Evolutionary conservation across 352 stramenopile genomes (phyloP).

Genomic region (Paralagenidium karlingii): DNA sequence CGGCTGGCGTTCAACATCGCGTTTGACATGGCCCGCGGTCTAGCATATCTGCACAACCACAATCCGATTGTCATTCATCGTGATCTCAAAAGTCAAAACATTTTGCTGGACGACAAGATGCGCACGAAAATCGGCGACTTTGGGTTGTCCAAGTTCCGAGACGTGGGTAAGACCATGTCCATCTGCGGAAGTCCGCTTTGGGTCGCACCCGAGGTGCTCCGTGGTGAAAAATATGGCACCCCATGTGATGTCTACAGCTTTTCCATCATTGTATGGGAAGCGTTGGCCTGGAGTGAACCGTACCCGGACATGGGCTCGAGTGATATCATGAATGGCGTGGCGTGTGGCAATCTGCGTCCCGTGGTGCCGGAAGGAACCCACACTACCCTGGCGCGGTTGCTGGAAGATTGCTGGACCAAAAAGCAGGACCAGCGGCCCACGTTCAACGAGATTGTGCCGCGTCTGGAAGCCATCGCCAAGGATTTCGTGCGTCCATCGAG

Average conservation of each 20-base stretch:
- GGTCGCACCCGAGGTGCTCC: conserved; percentile 67
- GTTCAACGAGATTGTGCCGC: conserved; percentile 73
- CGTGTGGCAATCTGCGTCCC: conserved; percentile 56
- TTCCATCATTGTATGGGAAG: conserved; percentile 85
- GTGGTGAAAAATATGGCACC: conserved; percentile 70
- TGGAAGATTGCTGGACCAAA: conserved; percentile 77
- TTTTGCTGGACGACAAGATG: conserved; percentile 72
- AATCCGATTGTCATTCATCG: conserved; percentile 97
- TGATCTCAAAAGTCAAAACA: conserved; percentile 73
- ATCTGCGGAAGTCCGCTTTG: conserved; percentile 76
- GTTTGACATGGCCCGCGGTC: conserved; percentile 86
- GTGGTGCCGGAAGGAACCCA: conserved; percentile 57
- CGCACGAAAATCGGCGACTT: conserved; percentile 79
- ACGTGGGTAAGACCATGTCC: conserved; percentile 79
- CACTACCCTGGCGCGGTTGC: conserved; percentile 25
- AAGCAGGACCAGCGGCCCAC: conserved; percentile 68
- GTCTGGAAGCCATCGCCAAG: conserved; percentile 68
- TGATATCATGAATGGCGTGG: conserved; percentile 80
- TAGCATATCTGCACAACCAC: conserved; percentile 96
- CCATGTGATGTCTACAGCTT: conserved; percentile 81
- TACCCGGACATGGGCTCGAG: conserved; percentile 71
- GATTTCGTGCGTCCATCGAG: too few relatives aligned
- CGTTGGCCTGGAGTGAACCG: conserved; percentile 61
- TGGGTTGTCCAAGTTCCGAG: conserved; percentile 69
- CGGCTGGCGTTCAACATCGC: conserved; percentile 64